Percentiles rank a stretch among this genome's conserved stretches.
phyloP scores from a whole-genome alignment of 345 rosid species.

The Noccaea bulbosa region DNA sequence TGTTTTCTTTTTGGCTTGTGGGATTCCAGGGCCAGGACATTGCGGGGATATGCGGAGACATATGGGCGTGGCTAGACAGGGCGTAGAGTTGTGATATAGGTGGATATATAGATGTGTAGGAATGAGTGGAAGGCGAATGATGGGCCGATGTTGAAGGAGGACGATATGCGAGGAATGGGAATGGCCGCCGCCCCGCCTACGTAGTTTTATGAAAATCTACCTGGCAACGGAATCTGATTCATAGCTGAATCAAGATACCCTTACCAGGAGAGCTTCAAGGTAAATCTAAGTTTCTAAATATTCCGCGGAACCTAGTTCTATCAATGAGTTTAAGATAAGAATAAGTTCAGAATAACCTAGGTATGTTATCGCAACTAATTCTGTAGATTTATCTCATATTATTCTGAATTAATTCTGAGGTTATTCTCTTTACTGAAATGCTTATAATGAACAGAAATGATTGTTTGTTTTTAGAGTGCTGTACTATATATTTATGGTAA shows the following conservation, averaged over 20 bases:
- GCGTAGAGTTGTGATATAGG: not conserved
- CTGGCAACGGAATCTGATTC: not conserved
- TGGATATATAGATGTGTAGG: not conserved
- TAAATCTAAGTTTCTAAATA: not conserved
- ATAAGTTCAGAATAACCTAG: not conserved
- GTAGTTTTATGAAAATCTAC: not conserved
- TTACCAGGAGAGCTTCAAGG: not conserved
- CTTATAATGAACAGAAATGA: not conserved
- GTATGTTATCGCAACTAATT: not conserved
- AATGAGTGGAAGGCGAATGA: not conserved
- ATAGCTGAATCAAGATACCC: not conserved
- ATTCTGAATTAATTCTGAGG: not conserved
- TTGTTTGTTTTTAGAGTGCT: not conserved
- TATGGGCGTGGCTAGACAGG: not conserved
- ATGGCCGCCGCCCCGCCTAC: conserved; percentile 1
- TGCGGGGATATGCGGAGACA: not conserved
- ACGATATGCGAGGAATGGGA: not conserved
- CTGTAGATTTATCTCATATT: not conserved
- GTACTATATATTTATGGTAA: not conserved
- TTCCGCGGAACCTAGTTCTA: not conserved
- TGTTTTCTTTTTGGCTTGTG: not conserved
- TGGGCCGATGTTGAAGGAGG: not conserved
- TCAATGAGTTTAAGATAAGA: not conserved
- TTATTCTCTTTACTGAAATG: not conserved
- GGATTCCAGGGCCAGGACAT: not conserved